A percentile compares a stretch with the other conserved stretches of the same genome.
These are phyloP conservation scores for Solanum hybrid DNA, from an alignment of 305 asterid species.

Conservation along the genomic window DNA sequence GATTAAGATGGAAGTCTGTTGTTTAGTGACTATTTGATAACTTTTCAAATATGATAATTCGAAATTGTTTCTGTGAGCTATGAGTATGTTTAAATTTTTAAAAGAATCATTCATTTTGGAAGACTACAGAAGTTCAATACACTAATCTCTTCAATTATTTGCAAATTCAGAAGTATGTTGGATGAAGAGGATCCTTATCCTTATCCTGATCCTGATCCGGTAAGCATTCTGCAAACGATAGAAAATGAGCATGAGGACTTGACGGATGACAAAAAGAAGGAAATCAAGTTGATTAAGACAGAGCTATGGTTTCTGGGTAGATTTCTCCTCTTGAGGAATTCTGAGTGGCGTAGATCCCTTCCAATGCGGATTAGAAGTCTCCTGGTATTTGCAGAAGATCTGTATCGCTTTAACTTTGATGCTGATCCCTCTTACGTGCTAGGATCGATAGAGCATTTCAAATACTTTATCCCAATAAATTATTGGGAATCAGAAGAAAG, in stretches of 20 bases:
- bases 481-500: neutral
- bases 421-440: neutral
- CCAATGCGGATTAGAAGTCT: neutral
- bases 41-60: neutral
- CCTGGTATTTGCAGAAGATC: neutral
- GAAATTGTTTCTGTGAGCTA: neutral
- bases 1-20: neutral
- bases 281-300: neutral
- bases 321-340: neutral
- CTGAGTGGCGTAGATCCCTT: fast-evolving
- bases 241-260: neutral
- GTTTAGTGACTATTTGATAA: neutral
- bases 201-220: neutral
- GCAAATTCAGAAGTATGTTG: neutral
- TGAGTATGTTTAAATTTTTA: neutral
- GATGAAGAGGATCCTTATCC: neutral
- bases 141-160: neutral
- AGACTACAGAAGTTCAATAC: neutral
- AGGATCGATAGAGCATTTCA: neutral
- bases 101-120: neutral
- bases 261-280: neutral
- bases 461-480: neutral
- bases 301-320: neutral
- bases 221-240: neutral
- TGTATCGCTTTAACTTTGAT: neutral